Percentiles rank a stretch among this genome's conserved stretches.
Conservation (phyloP, 2,329 filamentous ascomycete species). For the Grosmannia clavigera region DNA sequence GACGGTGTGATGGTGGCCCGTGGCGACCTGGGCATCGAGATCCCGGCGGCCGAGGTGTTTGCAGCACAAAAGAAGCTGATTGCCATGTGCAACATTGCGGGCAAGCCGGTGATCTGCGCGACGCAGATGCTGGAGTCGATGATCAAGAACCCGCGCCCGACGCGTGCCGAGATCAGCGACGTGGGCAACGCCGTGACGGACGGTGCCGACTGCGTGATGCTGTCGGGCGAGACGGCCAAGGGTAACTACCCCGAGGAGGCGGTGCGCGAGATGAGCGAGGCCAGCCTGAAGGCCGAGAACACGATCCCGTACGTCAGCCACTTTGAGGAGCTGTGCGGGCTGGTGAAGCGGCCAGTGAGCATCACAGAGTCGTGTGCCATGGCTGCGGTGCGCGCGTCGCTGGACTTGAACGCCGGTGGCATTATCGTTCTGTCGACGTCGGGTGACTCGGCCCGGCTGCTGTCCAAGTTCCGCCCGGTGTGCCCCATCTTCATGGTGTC, state of each 20-base stretch:
- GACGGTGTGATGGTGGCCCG: constrained; percentile 99
- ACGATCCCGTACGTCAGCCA: constrained; percentile 94
- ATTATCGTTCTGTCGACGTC: constrained; percentile 95
- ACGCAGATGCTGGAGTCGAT: constrained; percentile 99
- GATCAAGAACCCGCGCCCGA: constrained; percentile 99
- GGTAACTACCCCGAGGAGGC: constrained; percentile 86
- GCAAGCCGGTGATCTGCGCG: constrained; percentile 97
- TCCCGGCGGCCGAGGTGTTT: constrained; percentile 95
- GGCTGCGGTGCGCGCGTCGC: constrained; percentile 87
- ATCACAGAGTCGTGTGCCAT: constrained; percentile 93
- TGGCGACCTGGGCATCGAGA: constrained; percentile 97
- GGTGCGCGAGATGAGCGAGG: constrained; percentile 96
- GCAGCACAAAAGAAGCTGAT: constrained; percentile 99
- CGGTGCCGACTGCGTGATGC: constrained; percentile 98
- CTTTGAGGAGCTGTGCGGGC: constrained; percentile 85
- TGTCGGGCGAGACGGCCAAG: constrained; percentile 98
- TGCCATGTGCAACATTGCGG: constrained; percentile 98
- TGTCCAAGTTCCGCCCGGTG: constrained; percentile 97
- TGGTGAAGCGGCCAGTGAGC: constrained; percentile 71
- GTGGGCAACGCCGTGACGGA: constrained; percentile 97
- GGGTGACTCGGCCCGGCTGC: constrained; percentile 82
- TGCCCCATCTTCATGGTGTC: constrained; percentile 99
- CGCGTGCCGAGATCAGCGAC: constrained; percentile 95
- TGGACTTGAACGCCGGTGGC: constrained; percentile 91
- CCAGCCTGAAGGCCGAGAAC: constrained; percentile 91